Evolutionary conservation across 2,329 filamentous ascomycete species (phyloP).

Genomic region (Didymella keratinophila): DNA sequence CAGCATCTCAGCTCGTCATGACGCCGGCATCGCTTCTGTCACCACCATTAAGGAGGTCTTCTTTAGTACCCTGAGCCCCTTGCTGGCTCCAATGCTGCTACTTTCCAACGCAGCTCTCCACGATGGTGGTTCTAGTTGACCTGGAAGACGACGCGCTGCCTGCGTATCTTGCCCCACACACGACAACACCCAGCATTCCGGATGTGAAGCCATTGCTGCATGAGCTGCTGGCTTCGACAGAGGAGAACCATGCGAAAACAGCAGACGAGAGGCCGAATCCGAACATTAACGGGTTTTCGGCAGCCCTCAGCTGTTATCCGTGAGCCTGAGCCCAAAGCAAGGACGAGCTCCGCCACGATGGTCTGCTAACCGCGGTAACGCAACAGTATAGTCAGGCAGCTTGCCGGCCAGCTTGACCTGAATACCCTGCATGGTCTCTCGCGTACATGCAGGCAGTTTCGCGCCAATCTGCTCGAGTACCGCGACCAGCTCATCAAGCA

Average conservation of each 20-base stretch:
- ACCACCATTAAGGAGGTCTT: constrained; percentile 1
- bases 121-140: constrained; percentile 57
- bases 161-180: constrained; percentile 27
- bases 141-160: constrained; percentile 51
- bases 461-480: constrained; percentile 79
- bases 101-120: constrained; percentile 24
- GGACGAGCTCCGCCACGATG: constrained; percentile 38
- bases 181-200: constrained; percentile 30
- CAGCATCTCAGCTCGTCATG: constrained; percentile 26
- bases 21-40: constrained; percentile 29
- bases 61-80: constrained; percentile 12
- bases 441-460: constrained; percentile 80
- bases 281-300: constrained; percentile 67
- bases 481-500: constrained; percentile 74
- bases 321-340: constrained; percentile 58
- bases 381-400: constrained; percentile 75
- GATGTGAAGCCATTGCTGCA: constrained; percentile 40
- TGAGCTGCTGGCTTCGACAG: constrained; percentile 29
- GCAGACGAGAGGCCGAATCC: constrained; percentile 53
- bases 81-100: constrained; percentile 42
- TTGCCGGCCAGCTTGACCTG: constrained; percentile 81
- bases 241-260: constrained; percentile 15
- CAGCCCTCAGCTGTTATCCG: constrained; percentile 73
- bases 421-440: constrained; percentile 87
- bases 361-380: constrained; percentile 40